Evolutionary conservation across 2,329 filamentous ascomycete species (phyloP).

Genomic region (Sarocladium kiliense): DNA sequence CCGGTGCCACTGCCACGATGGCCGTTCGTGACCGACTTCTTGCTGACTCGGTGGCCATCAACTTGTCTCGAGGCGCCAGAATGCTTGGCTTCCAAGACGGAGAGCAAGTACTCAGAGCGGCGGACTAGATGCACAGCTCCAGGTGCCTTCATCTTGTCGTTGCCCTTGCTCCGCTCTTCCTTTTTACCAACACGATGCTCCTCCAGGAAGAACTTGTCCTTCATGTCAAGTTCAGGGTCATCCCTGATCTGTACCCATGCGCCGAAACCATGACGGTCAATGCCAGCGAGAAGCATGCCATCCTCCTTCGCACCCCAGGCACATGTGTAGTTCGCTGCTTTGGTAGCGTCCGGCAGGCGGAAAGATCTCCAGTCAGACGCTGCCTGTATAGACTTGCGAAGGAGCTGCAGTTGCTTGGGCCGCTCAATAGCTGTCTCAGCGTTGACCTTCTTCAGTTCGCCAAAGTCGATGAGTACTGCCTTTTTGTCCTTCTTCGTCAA

Average conservation of each 20-base stretch:
- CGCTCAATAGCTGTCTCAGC: slow-evolving; percentile 92
- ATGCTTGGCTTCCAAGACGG: slow-evolving; percentile 85
- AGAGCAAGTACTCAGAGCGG: slow-evolving; percentile 89
- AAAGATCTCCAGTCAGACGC: slow-evolving; percentile 71
- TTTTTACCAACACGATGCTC: slow-evolving; percentile 99
- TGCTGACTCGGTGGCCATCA: slow-evolving; percentile 92
- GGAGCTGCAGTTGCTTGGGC: slow-evolving; percentile 79
- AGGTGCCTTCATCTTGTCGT: slow-evolving; percentile 80
- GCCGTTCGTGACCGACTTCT: slow-evolving; percentile 60
- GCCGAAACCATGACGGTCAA: slow-evolving; percentile 89
- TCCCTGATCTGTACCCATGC: slow-evolving; percentile 94
- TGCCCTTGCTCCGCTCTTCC: slow-evolving; percentile 76
- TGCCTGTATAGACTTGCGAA: slow-evolving; percentile 68
- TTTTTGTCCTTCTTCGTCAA: slow-evolving; percentile 97
- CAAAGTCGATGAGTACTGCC: slow-evolving; percentile 91
- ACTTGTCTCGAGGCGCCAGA: slow-evolving; percentile 72
- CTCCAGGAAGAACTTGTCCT: slow-evolving; percentile 91
- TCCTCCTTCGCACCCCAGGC: slow-evolving; percentile 91
- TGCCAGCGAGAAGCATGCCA: slow-evolving; percentile 93
- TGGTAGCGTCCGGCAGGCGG: slow-evolving; percentile 84
- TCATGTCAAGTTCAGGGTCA: slow-evolving; percentile 77
- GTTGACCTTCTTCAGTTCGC: slow-evolving; percentile 89
- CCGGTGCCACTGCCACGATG: slow-evolving; percentile 61
- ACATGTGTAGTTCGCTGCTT: slow-evolving; percentile 85
- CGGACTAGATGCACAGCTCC: slow-evolving; percentile 97